These are phyloP conservation scores for Withania somnifera DNA, from an alignment of 305 asterid genomes.

Conservation along the genomic window DNA sequence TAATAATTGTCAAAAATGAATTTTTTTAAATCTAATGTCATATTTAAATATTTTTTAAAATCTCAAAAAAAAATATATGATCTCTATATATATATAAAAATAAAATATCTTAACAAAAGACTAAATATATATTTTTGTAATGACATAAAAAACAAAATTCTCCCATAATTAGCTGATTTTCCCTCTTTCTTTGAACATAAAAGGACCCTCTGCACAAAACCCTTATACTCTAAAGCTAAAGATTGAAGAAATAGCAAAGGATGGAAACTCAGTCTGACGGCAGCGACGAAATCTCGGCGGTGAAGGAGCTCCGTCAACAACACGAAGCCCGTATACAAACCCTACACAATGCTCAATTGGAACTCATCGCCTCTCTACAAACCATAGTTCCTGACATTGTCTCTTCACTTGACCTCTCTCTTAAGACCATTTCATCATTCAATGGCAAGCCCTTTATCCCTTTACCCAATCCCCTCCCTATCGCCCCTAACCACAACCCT, in stretches of 20 bases:
- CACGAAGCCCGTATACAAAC: slow-evolving; percentile 66
- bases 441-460: slow-evolving; percentile 55
- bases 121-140: no score
- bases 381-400: slow-evolving; percentile 73
- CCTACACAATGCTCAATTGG: slow-evolving; percentile 62
- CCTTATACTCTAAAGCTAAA: not conserved
- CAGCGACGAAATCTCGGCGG: slow-evolving; percentile 31
- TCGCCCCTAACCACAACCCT: slow-evolving; percentile 32
- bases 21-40: no score
- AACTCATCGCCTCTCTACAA: slow-evolving; percentile 77
- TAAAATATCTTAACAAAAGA: no score
- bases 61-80: no score
- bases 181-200: not conserved
- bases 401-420: slow-evolving; percentile 81
- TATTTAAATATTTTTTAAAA: no score
- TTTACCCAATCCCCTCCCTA: slow-evolving; percentile 57
- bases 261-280: slow-evolving; percentile 52
- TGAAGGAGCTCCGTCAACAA: slow-evolving; percentile 55
- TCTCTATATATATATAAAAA: no score
- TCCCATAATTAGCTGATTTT: no score
- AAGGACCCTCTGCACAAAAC: not conserved
- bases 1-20: no score
- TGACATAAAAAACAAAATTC: no score
- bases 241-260: not conserved
- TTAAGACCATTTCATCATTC: slow-evolving; percentile 53